phyloP scores from a whole-genome alignment of 345 rosid genomes.

The Hypericum androsaemum region DNA sequence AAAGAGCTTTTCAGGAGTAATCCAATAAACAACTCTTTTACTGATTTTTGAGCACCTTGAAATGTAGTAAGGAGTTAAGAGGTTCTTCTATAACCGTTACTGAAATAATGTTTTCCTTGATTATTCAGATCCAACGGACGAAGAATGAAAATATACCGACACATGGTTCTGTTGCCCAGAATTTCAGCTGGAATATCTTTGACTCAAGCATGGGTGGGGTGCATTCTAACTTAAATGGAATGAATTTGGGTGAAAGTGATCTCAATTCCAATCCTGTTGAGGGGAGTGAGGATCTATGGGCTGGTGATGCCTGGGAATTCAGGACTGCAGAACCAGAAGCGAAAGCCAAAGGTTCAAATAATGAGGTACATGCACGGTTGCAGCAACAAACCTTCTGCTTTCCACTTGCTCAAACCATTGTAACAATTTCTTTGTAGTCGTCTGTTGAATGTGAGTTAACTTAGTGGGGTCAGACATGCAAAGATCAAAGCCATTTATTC shows the following conservation, averaged over 20 bases:
- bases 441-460: too few relatives aligned
- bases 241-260: constrained; percentile 2
- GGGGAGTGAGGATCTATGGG: constrained; percentile 15
- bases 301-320: constrained; percentile 33
- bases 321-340: constrained; percentile 21
- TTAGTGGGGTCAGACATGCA: too few relatives aligned
- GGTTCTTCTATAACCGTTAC: too few relatives aligned
- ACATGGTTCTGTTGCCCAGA: background rate
- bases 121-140: background rate
- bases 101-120: too few relatives aligned
- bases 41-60: too few relatives aligned
- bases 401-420: background rate
- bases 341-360: constrained; percentile 1
- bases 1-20: too few relatives aligned
- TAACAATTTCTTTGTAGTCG: too few relatives aligned
- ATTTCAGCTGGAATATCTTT: background rate
- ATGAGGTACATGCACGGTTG: constrained; percentile 19
- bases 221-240: background rate
- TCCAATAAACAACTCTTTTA: too few relatives aligned
- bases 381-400: background rate
- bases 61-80: too few relatives aligned
- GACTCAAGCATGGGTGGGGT: background rate
- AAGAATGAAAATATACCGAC: background rate
- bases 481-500: too few relatives aligned
- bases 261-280: background rate